A percentile compares a stretch with the other conserved stretches of the same genome.
Evolutionary conservation across 2,329 filamentous ascomycete species (phyloP).

Genomic region (Nemania diffusa): DNA sequence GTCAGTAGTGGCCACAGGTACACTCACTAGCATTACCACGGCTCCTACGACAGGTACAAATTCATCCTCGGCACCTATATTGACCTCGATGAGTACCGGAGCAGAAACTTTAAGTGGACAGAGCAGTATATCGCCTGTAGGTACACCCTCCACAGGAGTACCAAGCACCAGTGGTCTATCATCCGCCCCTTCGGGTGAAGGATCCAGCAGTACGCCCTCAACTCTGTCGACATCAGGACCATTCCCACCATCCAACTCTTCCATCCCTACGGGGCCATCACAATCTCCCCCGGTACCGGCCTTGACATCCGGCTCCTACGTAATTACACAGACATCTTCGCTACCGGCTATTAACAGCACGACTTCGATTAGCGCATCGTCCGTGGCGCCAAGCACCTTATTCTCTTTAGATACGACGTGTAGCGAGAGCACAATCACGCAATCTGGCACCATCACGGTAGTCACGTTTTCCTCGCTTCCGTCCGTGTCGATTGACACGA

Average conservation of each 20-base stretch:
- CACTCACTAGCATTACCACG: not conserved
- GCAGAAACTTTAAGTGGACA: slow-evolving; percentile 20
- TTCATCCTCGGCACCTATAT: not conserved
- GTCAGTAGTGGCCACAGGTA: slow-evolving; percentile 1
- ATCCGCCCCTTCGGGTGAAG: slow-evolving; percentile 1
- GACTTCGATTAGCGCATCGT: slow-evolving; percentile 15
- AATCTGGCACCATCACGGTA: slow-evolving; percentile 32
- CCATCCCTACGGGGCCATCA: slow-evolving; percentile 13
- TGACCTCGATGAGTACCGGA: slow-evolving; percentile 24
- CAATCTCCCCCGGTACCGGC: slow-evolving; percentile 16
- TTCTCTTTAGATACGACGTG: slow-evolving; percentile 37
- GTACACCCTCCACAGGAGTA: slow-evolving; percentile 16
- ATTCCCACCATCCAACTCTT: slow-evolving; percentile 36
- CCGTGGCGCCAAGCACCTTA: slow-evolving; percentile 26
- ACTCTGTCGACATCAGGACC: slow-evolving; percentile 30
- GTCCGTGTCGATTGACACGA: slow-evolving; percentile 19
- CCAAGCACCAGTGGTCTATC: slow-evolving; percentile 13
- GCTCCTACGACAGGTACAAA: not conserved
- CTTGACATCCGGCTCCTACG: slow-evolving; percentile 6
- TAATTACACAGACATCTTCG: slow-evolving; percentile 22
- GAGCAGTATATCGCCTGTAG: slow-evolving; percentile 3
- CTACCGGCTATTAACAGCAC: slow-evolving; percentile 3
- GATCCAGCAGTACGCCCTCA: slow-evolving; percentile 2
- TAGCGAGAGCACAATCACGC: slow-evolving; percentile 37
- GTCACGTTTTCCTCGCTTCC: slow-evolving; percentile 25